Evolutionary conservation across 441 rosid species (phyloP).

Genomic region (Gossypium trilobum): DNA sequence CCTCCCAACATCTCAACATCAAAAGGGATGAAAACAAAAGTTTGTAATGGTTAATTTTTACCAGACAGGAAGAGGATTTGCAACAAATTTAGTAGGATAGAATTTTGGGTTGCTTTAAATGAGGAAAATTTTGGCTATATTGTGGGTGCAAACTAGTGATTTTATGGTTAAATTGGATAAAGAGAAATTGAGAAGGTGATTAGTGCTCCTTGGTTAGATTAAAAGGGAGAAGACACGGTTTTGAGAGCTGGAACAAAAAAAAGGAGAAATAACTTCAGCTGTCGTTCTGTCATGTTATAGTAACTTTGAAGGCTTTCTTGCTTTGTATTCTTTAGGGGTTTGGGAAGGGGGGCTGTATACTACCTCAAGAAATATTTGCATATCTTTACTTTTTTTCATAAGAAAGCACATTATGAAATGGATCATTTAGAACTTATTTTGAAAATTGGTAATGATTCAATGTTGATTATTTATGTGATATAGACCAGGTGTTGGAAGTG

Average conservation of each 20-base stretch:
- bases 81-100: not conserved
- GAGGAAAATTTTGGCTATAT: not conserved
- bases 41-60: not conserved
- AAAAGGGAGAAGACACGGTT: not conserved
- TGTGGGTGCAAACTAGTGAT: not conserved
- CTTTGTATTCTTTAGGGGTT: not conserved
- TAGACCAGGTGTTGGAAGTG: conserved; percentile 85
- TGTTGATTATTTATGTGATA: conserved; percentile 6
- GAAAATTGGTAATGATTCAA: not conserved
- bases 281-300: not conserved
- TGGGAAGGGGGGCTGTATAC: not conserved
- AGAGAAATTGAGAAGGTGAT: not conserved
- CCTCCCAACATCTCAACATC: not conserved
- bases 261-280: not conserved
- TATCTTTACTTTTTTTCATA: not conserved
- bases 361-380: not conserved
- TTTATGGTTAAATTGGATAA: not conserved
- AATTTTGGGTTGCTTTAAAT: not conserved
- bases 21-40: not conserved
- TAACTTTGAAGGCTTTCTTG: not conserved
- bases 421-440: not conserved
- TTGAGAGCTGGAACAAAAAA: not conserved
- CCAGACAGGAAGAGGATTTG: not conserved
- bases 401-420: not conserved
- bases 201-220: not conserved